Evolutionary conservation across 164 flowering plant species (phyloP).

Genomic region (Macadamia integrifolia): DNA sequence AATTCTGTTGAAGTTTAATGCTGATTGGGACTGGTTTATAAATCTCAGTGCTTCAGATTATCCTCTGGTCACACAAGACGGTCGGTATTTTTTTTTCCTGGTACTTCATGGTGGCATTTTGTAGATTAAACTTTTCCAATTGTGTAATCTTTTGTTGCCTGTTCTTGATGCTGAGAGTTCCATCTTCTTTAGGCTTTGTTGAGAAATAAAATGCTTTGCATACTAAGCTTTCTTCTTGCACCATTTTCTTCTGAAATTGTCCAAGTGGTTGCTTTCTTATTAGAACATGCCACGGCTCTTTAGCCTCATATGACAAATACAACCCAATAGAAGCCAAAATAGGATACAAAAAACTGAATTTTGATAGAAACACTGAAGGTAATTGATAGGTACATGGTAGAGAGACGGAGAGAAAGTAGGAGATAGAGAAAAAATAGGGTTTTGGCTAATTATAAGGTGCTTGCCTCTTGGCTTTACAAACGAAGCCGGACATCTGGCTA

Average conservation of each 20-base stretch:
- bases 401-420: too few relatives aligned
- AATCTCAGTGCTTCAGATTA: conserved; percentile 98
- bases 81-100: conserved; percentile 35
- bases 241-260: background rate
- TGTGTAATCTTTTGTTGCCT: background rate
- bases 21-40: conserved; percentile 94
- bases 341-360: too few relatives aligned
- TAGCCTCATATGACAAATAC: too few relatives aligned
- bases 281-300: too few relatives aligned
- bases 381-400: too few relatives aligned
- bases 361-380: too few relatives aligned
- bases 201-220: background rate
- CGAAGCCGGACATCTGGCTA: too few relatives aligned
- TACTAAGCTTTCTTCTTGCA: background rate
- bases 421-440: too few relatives aligned
- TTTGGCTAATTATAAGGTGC: too few relatives aligned
- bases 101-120: background rate
- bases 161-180: background rate
- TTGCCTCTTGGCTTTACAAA: too few relatives aligned
- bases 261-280: background rate
- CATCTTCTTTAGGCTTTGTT: background rate
- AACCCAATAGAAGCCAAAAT: too few relatives aligned
- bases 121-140: background rate
- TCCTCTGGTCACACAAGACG: conserved; percentile 97
- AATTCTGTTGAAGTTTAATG: conserved; percentile 69